phyloP scores from a whole-genome alignment of 176 grass and related monocot species.

The Ampelocalamus luodianensis region DNA sequence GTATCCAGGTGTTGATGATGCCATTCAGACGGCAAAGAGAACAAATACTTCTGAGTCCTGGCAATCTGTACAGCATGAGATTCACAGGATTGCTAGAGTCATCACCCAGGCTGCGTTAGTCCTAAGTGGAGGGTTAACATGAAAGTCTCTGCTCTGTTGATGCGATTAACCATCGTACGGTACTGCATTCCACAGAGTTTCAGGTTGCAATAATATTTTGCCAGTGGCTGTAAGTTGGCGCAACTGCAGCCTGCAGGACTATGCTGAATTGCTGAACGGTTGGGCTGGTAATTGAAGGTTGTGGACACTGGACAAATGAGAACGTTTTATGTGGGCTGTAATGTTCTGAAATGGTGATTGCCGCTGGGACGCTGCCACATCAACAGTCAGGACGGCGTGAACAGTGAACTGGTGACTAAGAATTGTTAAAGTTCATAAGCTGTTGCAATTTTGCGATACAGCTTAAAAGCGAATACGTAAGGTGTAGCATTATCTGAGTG shows the following conservation, averaged over 20 bases:
- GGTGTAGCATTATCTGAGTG: background rate
- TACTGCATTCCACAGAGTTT: background rate
- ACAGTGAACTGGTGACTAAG: background rate
- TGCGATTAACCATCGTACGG: background rate
- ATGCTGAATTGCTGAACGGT: background rate
- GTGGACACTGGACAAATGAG: background rate
- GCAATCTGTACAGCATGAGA: slow-evolving; percentile 72
- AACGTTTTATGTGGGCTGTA: background rate
- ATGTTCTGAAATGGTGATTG: background rate
- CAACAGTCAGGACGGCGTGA: background rate
- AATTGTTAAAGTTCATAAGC: background rate
- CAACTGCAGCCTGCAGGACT: background rate
- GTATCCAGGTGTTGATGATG: slow-evolving; percentile 74
- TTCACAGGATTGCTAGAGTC: slow-evolving; percentile 71
- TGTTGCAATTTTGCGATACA: background rate
- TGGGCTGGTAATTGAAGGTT: background rate
- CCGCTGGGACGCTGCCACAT: background rate
- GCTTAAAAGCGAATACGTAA: background rate
- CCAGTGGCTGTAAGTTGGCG: background rate
- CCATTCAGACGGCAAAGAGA: slow-evolving; percentile 65
- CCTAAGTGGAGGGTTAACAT: slow-evolving; percentile 66
- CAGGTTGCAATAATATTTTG: background rate
- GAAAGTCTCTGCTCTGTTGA: slow-evolving; percentile 13
- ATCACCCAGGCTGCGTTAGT: slow-evolving; percentile 67
- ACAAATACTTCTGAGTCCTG: slow-evolving; percentile 57